Percentiles rank a stretch among this genome's conserved stretches.
Conservation (phyloP, 2,329 filamentous ascomycete genomes). For the Cladosporium sp. region DNA sequence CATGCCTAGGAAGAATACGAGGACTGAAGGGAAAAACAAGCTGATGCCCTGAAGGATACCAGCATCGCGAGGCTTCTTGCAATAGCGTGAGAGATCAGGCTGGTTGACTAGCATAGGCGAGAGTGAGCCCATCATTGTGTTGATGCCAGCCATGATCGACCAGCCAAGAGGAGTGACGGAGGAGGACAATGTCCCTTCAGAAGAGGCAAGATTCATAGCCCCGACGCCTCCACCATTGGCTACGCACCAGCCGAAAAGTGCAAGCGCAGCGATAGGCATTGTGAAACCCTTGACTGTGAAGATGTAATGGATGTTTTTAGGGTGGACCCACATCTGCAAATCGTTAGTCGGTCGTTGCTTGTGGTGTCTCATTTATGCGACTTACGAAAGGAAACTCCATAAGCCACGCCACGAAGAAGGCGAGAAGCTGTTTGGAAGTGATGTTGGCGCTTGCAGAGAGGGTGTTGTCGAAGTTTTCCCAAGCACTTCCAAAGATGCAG, state of each 20-base stretch:
- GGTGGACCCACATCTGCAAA: constrained; percentile 42
- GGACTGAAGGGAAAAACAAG: constrained; percentile 38
- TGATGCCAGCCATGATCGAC: constrained; percentile 40
- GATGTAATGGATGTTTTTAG: constrained; percentile 33
- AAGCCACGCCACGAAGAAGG: constrained; percentile 33
- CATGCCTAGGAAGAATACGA: constrained; percentile 44
- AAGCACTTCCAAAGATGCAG: constrained; percentile 36
- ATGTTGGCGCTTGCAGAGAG: constrained; percentile 29
- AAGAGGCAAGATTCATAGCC: constrained; percentile 47
- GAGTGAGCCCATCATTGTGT: constrained; percentile 39
- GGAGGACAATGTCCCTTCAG: constrained; percentile 9
- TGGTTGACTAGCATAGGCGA: constrained; percentile 45
- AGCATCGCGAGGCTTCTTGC: constrained; percentile 34
- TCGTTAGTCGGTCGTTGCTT: constrained; percentile 15
- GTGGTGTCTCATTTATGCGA: not conserved
- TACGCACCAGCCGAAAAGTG: constrained; percentile 36
- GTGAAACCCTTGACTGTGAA: constrained; percentile 44
- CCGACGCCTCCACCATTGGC: constrained; percentile 29
- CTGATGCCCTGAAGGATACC: constrained; percentile 37
- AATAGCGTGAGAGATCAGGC: constrained; percentile 44
- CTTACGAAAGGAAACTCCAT: constrained; percentile 30
- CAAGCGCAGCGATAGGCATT: constrained; percentile 33
- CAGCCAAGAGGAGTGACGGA: constrained; percentile 29
- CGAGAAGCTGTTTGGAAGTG: constrained; percentile 31
- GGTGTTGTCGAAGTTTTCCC: constrained; percentile 31